Evolutionary conservation across 2,329 filamentous ascomycete genomes (phyloP), one percentile per base, ranked within the genome.

Genomic region (Myriosclerotinia curreyana): DNA sequence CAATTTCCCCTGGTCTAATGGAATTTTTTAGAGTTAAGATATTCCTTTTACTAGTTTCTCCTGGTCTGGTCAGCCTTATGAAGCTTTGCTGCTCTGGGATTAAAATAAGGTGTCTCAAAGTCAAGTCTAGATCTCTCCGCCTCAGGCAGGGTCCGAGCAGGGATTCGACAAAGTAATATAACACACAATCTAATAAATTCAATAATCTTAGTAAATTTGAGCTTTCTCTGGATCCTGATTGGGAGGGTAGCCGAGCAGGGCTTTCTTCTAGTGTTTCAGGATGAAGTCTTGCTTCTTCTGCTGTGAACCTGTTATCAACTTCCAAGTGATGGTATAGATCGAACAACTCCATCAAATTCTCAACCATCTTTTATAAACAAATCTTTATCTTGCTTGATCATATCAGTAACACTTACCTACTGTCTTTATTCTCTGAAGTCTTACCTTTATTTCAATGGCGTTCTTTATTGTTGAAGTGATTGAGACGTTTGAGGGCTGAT

Each of bases 161-260:
- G 55, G 55, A 8, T 59, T 34, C 20, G n/a, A 59, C 5, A n/a
- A 38, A 28, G 55, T 59, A 48, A 48, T 48, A 59, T 48, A 38
- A 34, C 28, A 1, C 55, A 48, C 28, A 38, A 25, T 48, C 8
- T 12, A 58, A 25, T 12, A 58, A 25, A 58, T 58, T 25, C 42
- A 58, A 46, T 48, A 42, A 46, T 22, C 17, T 48, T 38, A 58
- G 15, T 36, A 25, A 48, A 59, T 36, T 25, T 48, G 28, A 48
- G 7, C 4, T 25, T n/a, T n/a, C 28, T 31, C 31, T 15, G 25
- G 31, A 36, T 11, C 20, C 7, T 59, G 42, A 48, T 59, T 59
- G 55, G 42, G 55, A 44, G 3, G 1, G 17, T 59, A 36, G 8
- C 55, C 55, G 42, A 59, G 14, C 14, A 59, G 28, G 20, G 20